Conservation (phyloP, 1,284 basidiomycete species). For the Marasmius tenuissimus region DNA sequence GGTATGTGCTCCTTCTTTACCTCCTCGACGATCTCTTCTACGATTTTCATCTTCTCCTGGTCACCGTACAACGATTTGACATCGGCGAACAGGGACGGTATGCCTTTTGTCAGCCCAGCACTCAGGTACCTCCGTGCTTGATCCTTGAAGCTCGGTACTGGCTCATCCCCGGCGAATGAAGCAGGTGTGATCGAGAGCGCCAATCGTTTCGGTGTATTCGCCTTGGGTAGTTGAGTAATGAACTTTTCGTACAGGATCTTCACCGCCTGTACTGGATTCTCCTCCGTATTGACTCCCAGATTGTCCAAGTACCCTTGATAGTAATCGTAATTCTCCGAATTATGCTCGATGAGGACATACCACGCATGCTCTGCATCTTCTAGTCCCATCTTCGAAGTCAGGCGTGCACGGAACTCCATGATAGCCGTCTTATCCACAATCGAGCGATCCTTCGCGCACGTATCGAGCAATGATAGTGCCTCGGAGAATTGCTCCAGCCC, state of each 20-base stretch:
- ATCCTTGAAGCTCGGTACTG: conserved; percentile 49
- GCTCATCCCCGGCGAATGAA: conserved; percentile 38
- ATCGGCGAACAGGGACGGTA: conserved; percentile 94
- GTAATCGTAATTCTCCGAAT: conserved; percentile 83
- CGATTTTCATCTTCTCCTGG: conserved; percentile 59
- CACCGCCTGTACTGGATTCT: conserved; percentile 52
- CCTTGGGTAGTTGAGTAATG: conserved; percentile 60
- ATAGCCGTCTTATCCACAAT: conserved; percentile 75
- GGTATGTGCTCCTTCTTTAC: conserved; percentile 39
- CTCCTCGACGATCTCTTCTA: conserved; percentile 74
- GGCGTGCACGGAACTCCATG: conserved; percentile 70
- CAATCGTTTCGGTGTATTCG: conserved; percentile 74
- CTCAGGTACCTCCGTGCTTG: conserved; percentile 74
- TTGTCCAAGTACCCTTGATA: conserved; percentile 75
- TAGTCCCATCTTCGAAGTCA: conserved; percentile 65
- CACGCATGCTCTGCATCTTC: conserved; percentile 80
- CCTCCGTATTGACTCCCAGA: conserved; percentile 63
- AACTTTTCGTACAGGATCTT: conserved; percentile 56
- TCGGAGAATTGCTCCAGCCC: conserved; percentile 69
- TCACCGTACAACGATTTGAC: conserved; percentile 84
- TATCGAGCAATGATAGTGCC: conserved; percentile 64
- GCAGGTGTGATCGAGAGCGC: conserved; percentile 59
- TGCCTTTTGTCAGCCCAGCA: conserved; percentile 77
- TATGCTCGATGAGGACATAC: conserved; percentile 80
- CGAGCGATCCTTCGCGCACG: conserved; percentile 60